Evolutionary conservation across 2,329 filamentous ascomycete species (phyloP), one percentile per base, ranked within the genome.

Genomic region (Apiospora rasikravindrae): DNA sequence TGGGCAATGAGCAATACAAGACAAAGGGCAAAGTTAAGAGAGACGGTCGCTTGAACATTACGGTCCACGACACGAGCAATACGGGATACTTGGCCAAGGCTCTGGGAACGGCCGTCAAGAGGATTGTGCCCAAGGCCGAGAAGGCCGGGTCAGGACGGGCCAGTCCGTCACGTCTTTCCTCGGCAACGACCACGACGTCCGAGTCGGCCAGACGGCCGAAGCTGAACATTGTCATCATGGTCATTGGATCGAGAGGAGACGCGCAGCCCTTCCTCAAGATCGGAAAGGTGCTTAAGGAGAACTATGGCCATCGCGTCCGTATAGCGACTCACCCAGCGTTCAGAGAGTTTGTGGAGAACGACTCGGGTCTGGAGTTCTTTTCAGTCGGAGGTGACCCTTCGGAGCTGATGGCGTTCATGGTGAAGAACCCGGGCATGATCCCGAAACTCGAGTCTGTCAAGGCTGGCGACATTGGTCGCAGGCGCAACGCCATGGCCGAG

Each of bases 401-500:
- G 0, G 93, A 95, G 80, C 84, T 96, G 1, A 96, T 96, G 94
- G 91, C 92, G 0, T 96, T 95, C 80, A 96, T 96, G 94, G 93
- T 95, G 45, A 94, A 94, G 83, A 95, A 96, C 77, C 93, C 90
- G 0, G 93, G 93, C 4, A 86, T 96, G 80, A 92, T 96, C 2
- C 93, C 94, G 0, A 92, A 88, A 0, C 83, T 95, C 33, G 89
- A 93, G 74, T 92, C 92, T 0, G 88, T 96, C 71, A 91, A 89
- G 74, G 88, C 90, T 1, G 93, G 93, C 4, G 93, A 96, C 75
- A 91, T 96, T 72, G 89, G 90, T 0, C 85, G 87, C 33, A 85
- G 92, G 42, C 85, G 94, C 51, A 86, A 88, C 5, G 88, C 89
- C 67, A 95, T 96, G 92, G 92, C 89, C 2, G 91, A 93, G 73